These are phyloP conservation scores for Saccharomycopsis oosterbeekiorum DNA, from an alignment of 805 yeast species.

Conservation along the genomic window DNA sequence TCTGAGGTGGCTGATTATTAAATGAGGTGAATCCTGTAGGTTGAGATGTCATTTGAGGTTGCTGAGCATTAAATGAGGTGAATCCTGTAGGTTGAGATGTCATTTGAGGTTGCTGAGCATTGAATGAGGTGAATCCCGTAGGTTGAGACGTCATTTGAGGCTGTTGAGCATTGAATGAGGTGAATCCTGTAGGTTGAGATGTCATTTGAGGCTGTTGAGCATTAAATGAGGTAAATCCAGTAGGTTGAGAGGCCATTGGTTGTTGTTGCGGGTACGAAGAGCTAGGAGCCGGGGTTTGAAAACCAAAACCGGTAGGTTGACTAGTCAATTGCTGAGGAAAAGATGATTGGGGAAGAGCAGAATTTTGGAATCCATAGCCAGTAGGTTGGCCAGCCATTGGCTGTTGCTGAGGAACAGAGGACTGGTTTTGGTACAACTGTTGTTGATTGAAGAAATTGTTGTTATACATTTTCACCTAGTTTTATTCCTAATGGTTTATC, in stretches of 20 bases:
- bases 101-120: conserved; percentile 7
- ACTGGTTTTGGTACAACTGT: conserved; percentile 17
- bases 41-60: too few relatives aligned
- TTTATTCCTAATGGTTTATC: not conserved
- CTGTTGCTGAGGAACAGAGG: not conserved
- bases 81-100: conserved; percentile 26
- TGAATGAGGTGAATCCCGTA: conserved; percentile 16
- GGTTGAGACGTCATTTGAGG: not conserved
- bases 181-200: conserved; percentile 10
- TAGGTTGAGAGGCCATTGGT: conserved; percentile 19
- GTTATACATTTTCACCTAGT: not conserved
- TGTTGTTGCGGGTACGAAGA: conserved; percentile 22
- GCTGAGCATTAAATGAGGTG: not conserved
- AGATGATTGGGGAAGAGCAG: not conserved
- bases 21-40: conserved; percentile 23
- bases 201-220: conserved; percentile 5
- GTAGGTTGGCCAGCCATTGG: conserved; percentile 8
- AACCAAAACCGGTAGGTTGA: conserved; percentile 4
- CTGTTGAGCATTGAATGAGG: conserved; percentile 11
- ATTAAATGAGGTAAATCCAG: conserved; percentile 14
- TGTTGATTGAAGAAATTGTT: conserved; percentile 18
- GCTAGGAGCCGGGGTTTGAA: conserved; percentile 20
- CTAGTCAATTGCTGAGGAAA: conserved; percentile 8
- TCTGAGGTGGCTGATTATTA: not conserved
- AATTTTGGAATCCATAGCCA: conserved; percentile 10